Evolutionary conservation across 148 eudicot genomes (phyloP).

Genomic region (Chenopodium formosanum): DNA sequence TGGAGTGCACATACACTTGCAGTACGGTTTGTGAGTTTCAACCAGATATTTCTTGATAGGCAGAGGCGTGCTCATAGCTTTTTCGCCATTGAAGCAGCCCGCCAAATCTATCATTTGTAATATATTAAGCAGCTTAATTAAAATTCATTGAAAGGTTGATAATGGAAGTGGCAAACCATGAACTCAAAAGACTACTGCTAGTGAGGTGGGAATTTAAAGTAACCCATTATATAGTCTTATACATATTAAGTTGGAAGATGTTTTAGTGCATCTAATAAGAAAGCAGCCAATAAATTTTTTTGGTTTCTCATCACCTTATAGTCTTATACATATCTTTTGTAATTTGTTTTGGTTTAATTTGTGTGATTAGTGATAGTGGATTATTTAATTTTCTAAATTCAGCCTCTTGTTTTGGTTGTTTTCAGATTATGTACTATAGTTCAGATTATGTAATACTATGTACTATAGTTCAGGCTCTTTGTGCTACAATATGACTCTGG

Average conservation of each 20-base stretch:
- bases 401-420: not conserved
- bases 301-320: not conserved
- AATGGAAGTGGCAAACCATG: not conserved
- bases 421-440: not conserved
- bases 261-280: conserved; percentile 13
- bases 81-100: conserved; percentile 44
- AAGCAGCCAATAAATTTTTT: not conserved
- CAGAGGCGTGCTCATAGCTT: conserved; percentile 52
- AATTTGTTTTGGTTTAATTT: not conserved
- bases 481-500: no score
- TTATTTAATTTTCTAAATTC: not conserved
- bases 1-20: not conserved
- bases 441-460: no score
- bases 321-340: conserved; percentile 14
- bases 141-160: not conserved
- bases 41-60: conserved; percentile 21
- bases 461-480: no score
- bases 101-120: conserved; percentile 26
- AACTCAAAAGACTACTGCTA: not conserved
- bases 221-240: conserved; percentile 4
- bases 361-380: not conserved
- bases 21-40: not conserved
- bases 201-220: not conserved
- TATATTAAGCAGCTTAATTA: not conserved
- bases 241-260: conserved; percentile 3